Evolutionary conservation across 495 filamentous ascomycete genomes (phyloP), one percentile per base, ranked within the genome.

Genomic region (Podospora didyma): DNA sequence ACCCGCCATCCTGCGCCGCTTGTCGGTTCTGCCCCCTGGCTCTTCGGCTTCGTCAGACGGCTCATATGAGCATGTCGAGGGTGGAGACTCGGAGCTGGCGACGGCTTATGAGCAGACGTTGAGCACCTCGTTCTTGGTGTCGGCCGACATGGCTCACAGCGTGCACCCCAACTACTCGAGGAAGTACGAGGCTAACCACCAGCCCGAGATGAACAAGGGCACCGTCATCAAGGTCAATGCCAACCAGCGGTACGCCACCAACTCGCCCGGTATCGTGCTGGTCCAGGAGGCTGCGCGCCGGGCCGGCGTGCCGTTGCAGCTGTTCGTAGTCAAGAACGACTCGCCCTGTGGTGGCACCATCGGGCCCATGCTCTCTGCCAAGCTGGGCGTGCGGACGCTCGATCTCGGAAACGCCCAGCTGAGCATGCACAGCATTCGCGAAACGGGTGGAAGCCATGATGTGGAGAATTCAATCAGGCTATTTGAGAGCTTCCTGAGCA

Each of bases 161-260:
- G 85, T 97, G 16, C 87, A 99, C 70, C 94, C 94, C 35, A 99
- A 99, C 75, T 97, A 96, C 72, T 75, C 85, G 0, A 80, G 71
- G 58, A 97, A 97, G 74, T 96, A 97, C 72, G 94, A 99, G 75
- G 69, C 82, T 37, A 86, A 89, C 58, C 94, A 97, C 73, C 83
- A 87, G 51, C 94, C 95, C 4, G 87, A 94, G 65, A 92, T 97
- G 79, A 99, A 99, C 80, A 89, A 90, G 71, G 94, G 94, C 37
- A 86, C 89, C 16, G 92, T 97, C 41, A 89, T 99, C 75, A 99
- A 99, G 77, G 68, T 99, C 75, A 99, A 99, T 71, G 94, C 95
- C 49, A 97, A 97, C 67, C 89, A 91, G 49, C 86, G 92, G 49
- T 99, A 99, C 71, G 89, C 91, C 39, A 97, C 94, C 53, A 97